phyloP scores from a whole-genome alignment of 192 early-diverging fungal genomes.

The Chytriomyces sp. region DNA sequence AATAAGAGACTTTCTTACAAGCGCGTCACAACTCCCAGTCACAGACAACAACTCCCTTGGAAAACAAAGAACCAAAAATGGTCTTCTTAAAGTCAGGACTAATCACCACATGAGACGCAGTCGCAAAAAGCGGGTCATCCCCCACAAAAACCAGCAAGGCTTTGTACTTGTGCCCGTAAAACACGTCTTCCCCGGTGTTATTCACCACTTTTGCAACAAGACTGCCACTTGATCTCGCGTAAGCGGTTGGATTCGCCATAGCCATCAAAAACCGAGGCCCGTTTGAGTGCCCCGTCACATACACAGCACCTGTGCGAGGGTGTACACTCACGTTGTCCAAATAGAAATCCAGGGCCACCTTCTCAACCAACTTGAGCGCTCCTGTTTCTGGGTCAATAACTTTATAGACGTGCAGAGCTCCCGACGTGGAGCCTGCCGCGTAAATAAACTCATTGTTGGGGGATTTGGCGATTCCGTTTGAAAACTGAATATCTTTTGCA shows the following conservation, averaged over 20 bases:
- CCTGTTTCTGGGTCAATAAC: constrained; percentile 1
- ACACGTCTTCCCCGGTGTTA: constrained; percentile 27
- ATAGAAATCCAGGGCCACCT: constrained; percentile 9
- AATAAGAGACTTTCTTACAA: too few relatives aligned
- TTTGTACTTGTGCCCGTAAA: constrained; percentile 32
- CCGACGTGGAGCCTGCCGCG: neutral
- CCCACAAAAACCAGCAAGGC: constrained; percentile 13
- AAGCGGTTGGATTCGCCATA: neutral
- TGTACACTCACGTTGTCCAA: constrained; percentile 14
- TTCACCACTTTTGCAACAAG: constrained; percentile 12
- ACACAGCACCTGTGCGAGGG: constrained; percentile 8
- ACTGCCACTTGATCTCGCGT: neutral
- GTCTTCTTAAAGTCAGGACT: constrained; percentile 1
- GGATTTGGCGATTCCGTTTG: constrained; percentile 9
- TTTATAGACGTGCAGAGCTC: neutral
- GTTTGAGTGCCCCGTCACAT: neutral
- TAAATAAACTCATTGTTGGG: neutral
- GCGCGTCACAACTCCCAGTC: constrained; percentile 10
- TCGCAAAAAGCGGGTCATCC: constrained; percentile 7
- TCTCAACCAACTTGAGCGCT: constrained; percentile 20
- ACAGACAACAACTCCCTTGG: constrained; percentile 10
- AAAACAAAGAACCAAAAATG: constrained; percentile 13
- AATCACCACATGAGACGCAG: constrained; percentile 5
- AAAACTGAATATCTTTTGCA: constrained; percentile 18
- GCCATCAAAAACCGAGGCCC: neutral